Percentiles rank a stretch among this genome's conserved stretches.
Conservation (phyloP, 768 basidiomycete species). For the Ephemerocybe angulata region DNA sequence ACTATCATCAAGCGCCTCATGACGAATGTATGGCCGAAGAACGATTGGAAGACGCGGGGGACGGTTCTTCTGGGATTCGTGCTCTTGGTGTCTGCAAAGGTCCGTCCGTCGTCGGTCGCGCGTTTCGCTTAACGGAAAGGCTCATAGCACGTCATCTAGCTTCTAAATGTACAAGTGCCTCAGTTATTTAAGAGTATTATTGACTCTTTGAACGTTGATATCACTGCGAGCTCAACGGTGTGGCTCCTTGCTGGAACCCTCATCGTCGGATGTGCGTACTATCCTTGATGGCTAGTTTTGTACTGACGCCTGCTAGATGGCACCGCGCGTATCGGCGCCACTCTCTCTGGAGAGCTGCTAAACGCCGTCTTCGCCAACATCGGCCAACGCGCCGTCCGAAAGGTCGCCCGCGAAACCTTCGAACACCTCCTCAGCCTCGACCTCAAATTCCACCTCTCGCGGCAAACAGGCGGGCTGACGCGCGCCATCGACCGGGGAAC, state of each 20-base stretch:
- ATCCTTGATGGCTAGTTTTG: neutral
- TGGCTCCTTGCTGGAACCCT: conserved; percentile 91
- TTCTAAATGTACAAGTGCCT: conserved; percentile 98
- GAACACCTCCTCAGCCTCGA: conserved; percentile 89
- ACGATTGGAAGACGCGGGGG: conserved; percentile 76
- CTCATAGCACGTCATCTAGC: conserved; percentile 35
- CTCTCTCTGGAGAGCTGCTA: conserved; percentile 84
- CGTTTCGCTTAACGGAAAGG: neutral
- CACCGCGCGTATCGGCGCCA: conserved; percentile 83
- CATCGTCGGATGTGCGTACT: conserved; percentile 81
- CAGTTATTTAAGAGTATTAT: conserved; percentile 90
- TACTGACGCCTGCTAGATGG: conserved; percentile 58
- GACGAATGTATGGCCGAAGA: conserved; percentile 87
- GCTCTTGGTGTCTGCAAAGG: conserved; percentile 83
- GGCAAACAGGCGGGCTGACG: conserved; percentile 95
- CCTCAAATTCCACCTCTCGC: conserved; percentile 84
- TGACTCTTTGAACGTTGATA: conserved; percentile 82
- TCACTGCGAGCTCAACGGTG: conserved; percentile 71
- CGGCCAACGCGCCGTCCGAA: conserved; percentile 89
- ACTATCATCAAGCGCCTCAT: conserved; percentile 77
- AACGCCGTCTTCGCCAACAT: conserved; percentile 97
- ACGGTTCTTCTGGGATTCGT: conserved; percentile 81
- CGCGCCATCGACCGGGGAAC: conserved; percentile 97
- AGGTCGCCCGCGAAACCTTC: conserved; percentile 94
- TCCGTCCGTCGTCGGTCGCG: conserved; percentile 29